These are phyloP conservation scores for Hondaea fermentalgiana DNA, from an alignment of 108 stramenopile species.

Conservation along the genomic window DNA sequence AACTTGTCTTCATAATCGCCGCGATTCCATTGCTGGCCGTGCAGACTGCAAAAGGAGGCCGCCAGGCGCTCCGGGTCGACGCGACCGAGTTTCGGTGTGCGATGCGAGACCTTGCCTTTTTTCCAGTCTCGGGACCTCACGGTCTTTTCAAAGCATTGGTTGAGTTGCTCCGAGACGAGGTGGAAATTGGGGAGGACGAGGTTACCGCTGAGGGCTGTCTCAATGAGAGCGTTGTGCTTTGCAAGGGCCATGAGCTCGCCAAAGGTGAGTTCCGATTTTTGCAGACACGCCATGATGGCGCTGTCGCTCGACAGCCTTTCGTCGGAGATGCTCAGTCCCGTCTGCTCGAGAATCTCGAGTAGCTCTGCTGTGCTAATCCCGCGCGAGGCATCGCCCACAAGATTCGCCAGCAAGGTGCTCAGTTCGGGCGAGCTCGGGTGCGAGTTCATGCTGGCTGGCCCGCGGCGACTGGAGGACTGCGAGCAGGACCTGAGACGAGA, in stretches of 20 bases:
- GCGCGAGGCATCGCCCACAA: not conserved
- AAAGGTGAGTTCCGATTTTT: not conserved
- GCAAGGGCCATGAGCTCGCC: not conserved
- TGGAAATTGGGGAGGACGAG: not conserved
- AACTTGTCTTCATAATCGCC: not conserved
- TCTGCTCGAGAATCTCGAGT: not conserved
- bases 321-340: not conserved
- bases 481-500: not conserved
- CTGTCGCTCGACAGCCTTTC: not conserved
- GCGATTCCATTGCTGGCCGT: conserved; percentile 15
- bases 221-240: not conserved
- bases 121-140: not conserved
- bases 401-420: not conserved
- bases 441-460: not conserved
- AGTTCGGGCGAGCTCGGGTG: not conserved
- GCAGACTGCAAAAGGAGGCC: not conserved
- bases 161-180: not conserved
- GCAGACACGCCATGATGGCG: not conserved
- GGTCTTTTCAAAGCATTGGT: not conserved
- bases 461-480: not conserved
- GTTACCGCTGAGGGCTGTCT: not conserved
- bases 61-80: not conserved
- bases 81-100: not conserved
- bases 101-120: not conserved
- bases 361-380: not conserved